Conservation (phyloP, 2,329 filamentous ascomycete species). For the Triangularia setosa region DNA sequence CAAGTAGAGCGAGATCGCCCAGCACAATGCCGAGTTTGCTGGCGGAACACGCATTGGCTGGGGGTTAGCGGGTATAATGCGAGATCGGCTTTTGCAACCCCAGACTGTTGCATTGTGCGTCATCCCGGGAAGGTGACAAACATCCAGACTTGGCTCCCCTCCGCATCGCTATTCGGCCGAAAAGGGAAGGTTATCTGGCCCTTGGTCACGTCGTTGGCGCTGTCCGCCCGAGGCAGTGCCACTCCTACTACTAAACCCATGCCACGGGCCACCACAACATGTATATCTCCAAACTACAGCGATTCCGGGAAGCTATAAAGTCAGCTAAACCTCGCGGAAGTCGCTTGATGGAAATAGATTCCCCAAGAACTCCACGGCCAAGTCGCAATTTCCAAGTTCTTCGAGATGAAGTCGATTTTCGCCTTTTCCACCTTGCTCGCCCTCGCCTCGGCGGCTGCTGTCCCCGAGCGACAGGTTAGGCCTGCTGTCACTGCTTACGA, state of each 20-base stretch:
- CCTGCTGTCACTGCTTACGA: constrained; percentile 33
- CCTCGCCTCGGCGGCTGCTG: constrained; percentile 16
- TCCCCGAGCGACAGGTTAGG: constrained; percentile 21
- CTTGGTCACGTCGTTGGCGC: background rate
- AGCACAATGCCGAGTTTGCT: background rate
- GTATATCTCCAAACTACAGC: background rate
- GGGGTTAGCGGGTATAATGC: constrained; percentile 1
- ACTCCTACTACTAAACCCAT: background rate
- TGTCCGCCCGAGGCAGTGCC: background rate
- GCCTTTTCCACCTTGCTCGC: constrained; percentile 14
- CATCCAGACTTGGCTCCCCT: background rate
- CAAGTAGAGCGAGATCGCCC: background rate
- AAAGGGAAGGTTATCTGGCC: constrained; percentile 6
- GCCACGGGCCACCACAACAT: background rate
- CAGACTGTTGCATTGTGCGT: constrained; percentile 3
- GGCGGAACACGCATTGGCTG: background rate
- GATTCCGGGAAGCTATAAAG: background rate
- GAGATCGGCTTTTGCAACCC: constrained; percentile 3
- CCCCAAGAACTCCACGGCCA: background rate
- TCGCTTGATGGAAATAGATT: background rate
- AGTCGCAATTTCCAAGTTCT: background rate
- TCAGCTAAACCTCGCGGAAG: background rate
- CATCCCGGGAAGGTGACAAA: constrained; percentile 8
- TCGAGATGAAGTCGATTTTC: constrained; percentile 20
- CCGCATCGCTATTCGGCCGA: background rate